A percentile compares a stretch with the other conserved stretches of the same genome.
phyloP scores from a whole-genome alignment of 78 protist species.

The Protostelium mycophagum region DNA sequence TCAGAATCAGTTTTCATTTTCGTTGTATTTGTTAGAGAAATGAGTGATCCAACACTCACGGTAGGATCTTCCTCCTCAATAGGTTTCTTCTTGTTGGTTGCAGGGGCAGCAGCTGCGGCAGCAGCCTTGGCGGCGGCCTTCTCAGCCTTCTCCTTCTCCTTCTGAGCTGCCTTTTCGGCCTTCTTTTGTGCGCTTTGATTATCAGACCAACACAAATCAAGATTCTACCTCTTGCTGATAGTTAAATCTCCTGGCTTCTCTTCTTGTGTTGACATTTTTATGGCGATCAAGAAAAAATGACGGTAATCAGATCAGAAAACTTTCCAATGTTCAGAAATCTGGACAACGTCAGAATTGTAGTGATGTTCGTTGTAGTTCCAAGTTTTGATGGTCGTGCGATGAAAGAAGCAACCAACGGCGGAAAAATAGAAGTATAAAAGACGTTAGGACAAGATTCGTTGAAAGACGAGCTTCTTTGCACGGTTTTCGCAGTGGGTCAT shows the following conservation, averaged over 20 bases:
- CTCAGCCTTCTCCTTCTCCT: neutral
- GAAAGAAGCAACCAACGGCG: too few species aligned
- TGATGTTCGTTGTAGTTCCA: too few species aligned
- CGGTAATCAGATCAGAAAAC: neutral
- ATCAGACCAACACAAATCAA: neutral
- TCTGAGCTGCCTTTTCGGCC: neutral
- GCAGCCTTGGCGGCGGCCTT: constrained; percentile 1
- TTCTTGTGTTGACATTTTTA: neutral
- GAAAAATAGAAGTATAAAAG: too few species aligned
- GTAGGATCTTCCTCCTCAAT: neutral
- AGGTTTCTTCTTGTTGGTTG: neutral
- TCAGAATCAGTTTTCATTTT: too few species aligned
- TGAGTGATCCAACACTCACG: neutral
- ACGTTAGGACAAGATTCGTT: too few species aligned
- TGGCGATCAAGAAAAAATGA: neutral
- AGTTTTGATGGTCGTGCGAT: too few species aligned
- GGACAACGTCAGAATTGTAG: too few species aligned
- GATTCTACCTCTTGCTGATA: neutral
- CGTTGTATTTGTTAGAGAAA: too few species aligned
- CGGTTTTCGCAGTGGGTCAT: too few species aligned
- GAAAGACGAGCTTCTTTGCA: too few species aligned
- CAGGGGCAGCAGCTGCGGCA: neutral
- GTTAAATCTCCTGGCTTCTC: neutral
- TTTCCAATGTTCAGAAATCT: too few species aligned
- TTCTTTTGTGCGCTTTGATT: neutral